These are phyloP conservation scores for Ascobolus immersus DNA, from an alignment of 495 filamentous ascomycete genomes.

Conservation along the genomic window DNA sequence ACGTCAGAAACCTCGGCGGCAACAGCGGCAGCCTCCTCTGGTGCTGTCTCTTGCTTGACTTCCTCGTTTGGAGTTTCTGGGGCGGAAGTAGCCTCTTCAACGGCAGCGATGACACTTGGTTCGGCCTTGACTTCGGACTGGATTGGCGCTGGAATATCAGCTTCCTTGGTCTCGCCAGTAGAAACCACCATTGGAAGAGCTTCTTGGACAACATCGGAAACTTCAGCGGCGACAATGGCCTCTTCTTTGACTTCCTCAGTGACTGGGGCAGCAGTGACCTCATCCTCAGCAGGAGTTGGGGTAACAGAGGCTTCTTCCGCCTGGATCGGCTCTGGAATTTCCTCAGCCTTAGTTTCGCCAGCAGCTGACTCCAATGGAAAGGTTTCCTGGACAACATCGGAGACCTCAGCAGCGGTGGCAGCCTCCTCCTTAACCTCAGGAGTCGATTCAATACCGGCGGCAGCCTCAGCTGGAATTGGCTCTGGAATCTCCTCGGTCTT, in stretches of 20 bases:
- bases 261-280: no score
- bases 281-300: no score
- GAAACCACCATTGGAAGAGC: not conserved
- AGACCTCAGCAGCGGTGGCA: no score
- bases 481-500: not conserved
- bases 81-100: not conserved
- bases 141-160: not conserved
- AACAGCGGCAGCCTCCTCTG: not conserved
- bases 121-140: no score
- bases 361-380: not conserved
- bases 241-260: no score
- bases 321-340: no score
- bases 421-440: not conserved
- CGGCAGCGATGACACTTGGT: not conserved
- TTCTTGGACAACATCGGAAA: not conserved
- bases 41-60: not conserved
- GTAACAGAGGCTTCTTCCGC: no score
- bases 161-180: not conserved
- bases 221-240: no score
- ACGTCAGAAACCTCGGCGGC: not conserved
- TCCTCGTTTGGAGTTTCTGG: not conserved
- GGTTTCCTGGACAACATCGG: not conserved
- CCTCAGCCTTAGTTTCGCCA: not conserved
- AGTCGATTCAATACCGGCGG: not conserved
- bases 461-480: not conserved